Evolutionary conservation across 2,329 filamentous ascomycete species (phyloP).

Genomic region (Xylaria sp.): DNA sequence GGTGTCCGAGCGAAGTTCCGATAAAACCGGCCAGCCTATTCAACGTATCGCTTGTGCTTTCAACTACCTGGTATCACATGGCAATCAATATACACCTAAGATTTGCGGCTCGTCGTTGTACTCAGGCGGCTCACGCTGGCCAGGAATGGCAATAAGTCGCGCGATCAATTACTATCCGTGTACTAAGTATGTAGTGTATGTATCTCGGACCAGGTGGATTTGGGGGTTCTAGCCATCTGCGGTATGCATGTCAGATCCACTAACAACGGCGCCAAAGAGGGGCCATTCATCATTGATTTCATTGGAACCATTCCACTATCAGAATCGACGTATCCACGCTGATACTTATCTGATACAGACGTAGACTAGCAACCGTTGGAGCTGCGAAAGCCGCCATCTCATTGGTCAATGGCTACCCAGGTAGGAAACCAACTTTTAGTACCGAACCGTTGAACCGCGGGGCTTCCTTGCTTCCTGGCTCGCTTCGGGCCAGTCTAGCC

Average conservation of each 20-base stretch:
- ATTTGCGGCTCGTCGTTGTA: background rate
- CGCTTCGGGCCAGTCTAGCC: constrained; percentile 13
- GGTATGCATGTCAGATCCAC: constrained; percentile 19
- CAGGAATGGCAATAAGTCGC: constrained; percentile 26
- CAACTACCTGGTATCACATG: constrained; percentile 1
- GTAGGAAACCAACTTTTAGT: background rate
- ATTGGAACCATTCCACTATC: background rate
- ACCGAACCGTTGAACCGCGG: constrained; percentile 4
- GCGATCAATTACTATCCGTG: constrained; percentile 22
- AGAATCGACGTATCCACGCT: background rate
- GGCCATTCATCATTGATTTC: constrained; percentile 2
- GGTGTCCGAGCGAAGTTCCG: background rate
- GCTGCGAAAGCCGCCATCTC: background rate
- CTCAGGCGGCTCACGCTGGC: constrained; percentile 5
- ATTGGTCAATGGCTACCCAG: constrained; percentile 10
- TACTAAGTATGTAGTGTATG: too few species aligned
- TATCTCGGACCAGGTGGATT: background rate
- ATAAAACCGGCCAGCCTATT: background rate
- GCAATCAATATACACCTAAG: background rate
- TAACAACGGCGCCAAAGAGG: constrained; percentile 1
- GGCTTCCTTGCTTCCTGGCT: background rate
- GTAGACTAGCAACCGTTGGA: background rate
- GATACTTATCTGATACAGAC: background rate
- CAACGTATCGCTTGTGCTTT: background rate
- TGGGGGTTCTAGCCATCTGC: background rate